Conservation (phyloP, 768 basidiomycete species). For the Boletus sensibilis region DNA sequence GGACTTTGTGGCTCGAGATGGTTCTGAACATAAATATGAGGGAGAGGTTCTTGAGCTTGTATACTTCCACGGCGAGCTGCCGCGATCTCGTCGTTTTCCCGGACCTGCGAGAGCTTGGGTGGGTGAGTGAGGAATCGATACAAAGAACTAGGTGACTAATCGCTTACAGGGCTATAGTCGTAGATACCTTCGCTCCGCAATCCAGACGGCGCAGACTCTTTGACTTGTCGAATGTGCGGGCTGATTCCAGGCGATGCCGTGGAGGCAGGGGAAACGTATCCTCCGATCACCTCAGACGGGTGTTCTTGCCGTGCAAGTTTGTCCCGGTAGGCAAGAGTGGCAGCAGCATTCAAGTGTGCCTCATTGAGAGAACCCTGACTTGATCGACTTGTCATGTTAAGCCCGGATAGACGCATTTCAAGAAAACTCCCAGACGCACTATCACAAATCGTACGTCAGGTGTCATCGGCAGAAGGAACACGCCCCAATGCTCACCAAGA, state of each 20-base stretch:
- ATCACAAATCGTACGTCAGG: slow-evolving; percentile 22
- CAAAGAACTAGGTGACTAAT: neutral
- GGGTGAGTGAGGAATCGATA: slow-evolving; percentile 1
- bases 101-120: slow-evolving; percentile 22
- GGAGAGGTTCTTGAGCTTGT: slow-evolving; percentile 17
- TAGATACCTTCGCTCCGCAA: slow-evolving; percentile 29
- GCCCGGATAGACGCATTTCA: slow-evolving; percentile 31
- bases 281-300: slow-evolving; percentile 21
- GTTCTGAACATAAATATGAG: slow-evolving; percentile 25
- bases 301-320: slow-evolving; percentile 27
- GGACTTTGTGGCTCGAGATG: slow-evolving; percentile 13
- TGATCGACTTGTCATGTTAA: slow-evolving; percentile 33
- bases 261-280: slow-evolving; percentile 45
- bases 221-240: slow-evolving; percentile 29
- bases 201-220: slow-evolving; percentile 21
- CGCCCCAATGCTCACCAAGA: slow-evolving; percentile 26
- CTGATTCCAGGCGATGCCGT: slow-evolving; percentile 43
- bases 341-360: slow-evolving; percentile 23
- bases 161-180: slow-evolving; percentile 26
- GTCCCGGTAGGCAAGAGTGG: slow-evolving; percentile 25
- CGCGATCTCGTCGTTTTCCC: slow-evolving; percentile 21
- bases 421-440: slow-evolving; percentile 32
- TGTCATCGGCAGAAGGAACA: slow-evolving; percentile 19
- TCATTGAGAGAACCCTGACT: slow-evolving; percentile 35
- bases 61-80: slow-evolving; percentile 29